phyloP scores from a whole-genome alignment of 148 eudicot species.

The Polygonum maritimum region DNA sequence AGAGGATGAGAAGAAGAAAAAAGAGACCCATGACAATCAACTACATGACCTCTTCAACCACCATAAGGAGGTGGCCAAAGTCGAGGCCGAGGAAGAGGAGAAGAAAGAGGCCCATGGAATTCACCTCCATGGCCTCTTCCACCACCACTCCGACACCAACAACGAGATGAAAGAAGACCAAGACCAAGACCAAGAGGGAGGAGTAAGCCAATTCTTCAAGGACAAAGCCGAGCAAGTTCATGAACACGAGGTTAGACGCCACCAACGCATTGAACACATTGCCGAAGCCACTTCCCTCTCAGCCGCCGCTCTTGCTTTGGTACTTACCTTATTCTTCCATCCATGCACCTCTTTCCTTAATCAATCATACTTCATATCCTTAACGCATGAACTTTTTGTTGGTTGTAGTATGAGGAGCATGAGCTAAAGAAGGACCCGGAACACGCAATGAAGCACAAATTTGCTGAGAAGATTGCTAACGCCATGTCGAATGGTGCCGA shows the following conservation, averaged over 20 bases:
- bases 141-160: not conserved
- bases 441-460: slow-evolving; percentile 5
- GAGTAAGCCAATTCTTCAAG: not conserved
- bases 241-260: not conserved
- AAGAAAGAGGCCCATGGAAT: not conserved
- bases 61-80: not conserved
- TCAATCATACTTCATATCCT: not conserved
- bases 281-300: slow-evolving; percentile 3
- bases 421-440: slow-evolving; percentile 3
- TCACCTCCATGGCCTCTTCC: not conserved
- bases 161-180: not conserved
- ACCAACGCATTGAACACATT: not conserved
- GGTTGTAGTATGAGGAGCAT: not conserved
- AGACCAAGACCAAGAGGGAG: not conserved
- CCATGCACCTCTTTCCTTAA: not conserved
- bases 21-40: not conserved
- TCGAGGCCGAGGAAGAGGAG: not conserved
- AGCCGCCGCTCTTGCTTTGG: not conserved
- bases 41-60: not conserved
- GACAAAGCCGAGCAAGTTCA: not conserved
- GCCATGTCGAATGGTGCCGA: not conserved
- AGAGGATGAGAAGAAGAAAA: not conserved
- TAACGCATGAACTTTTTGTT: not conserved
- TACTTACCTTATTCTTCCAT: not conserved
- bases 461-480: not conserved